Base-by-base conservation (phyloP, 495 filamentous ascomycete genomes). In the Hypoxylon fuscum region DNA sequence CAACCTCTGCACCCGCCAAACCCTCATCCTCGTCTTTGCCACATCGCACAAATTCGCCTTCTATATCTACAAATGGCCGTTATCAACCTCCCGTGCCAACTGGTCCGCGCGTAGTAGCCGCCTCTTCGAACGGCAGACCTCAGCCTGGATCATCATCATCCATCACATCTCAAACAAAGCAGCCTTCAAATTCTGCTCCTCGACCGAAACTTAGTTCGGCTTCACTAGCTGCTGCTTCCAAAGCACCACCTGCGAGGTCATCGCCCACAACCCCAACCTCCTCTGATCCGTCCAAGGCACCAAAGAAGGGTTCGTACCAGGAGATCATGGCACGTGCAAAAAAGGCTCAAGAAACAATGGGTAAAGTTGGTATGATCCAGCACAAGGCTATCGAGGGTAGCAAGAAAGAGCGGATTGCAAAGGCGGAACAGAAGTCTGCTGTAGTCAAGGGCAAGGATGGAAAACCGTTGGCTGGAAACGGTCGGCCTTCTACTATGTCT, bases 281-380 rank as follows among this genome's bases (percentile, higher is more conserved):
- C 17, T 50, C 69, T 1, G 68, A 68, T 15, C 61, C 62, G n/a
- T 72, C 76, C 4, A 72, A 64, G 34, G 66, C 79, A n/a, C 83
- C 80, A 10, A 88, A 88, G 67, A 89, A 88, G 59, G 81, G 87
- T 1, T 87, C 86, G 1, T 92, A 78, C 66, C 81, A 81, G 40
- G 87, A 89, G 59, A 88, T 91, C 53, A 82, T 92, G 79, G 85
- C 83, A 15, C 79, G 85, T 54, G 89, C 85, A 6, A 80, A 86
- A 67, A 81, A 78, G 37, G 81, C 77, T 35, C 74, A 87, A 58
- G 74, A 70, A 32, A 69, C 66, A 6, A 73, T 79, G 64, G 75
- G 74, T 14, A 72, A 77, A 23, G 73, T 83, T 5, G 83, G 82
- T 17, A 79, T 79, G 68, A 85, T 85, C 38, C 81, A 83, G 55